Percentiles rank a stretch among this genome's conserved stretches.
These are phyloP conservation scores for Liquidambar formosana DNA, from an alignment of 164 flowering plant genomes.

Conservation along the genomic window DNA sequence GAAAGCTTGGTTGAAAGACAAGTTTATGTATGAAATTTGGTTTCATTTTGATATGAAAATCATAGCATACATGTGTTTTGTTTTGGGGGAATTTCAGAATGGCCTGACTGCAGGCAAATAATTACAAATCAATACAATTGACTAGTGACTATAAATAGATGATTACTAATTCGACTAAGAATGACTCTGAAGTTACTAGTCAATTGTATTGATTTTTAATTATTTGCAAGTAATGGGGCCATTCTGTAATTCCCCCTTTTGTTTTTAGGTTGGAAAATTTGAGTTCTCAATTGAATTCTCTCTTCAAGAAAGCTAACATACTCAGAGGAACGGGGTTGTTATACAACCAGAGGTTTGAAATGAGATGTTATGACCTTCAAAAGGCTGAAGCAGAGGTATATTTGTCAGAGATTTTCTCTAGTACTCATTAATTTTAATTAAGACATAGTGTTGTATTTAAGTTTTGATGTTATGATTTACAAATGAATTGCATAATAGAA, in stretches of 20 bases:
- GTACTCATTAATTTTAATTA: neutral
- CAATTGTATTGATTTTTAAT: too few species aligned
- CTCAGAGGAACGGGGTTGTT: slow-evolving; percentile 34
- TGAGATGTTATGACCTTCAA: slow-evolving; percentile 62
- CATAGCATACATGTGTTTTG: neutral
- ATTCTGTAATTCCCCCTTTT: too few species aligned
- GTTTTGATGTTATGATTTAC: neutral
- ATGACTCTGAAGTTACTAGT: too few species aligned
- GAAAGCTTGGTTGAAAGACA: neutral
- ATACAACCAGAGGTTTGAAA: slow-evolving; percentile 66
- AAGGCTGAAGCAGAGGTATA: slow-evolving; percentile 94
- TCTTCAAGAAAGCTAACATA: slow-evolving; percentile 33
- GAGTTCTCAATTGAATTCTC: slow-evolving; percentile 33
- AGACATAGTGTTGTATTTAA: too few species aligned
- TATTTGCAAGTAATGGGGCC: too few species aligned
- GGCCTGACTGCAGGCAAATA: too few species aligned
- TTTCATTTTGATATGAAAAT: neutral
- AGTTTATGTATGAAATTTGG: neutral
- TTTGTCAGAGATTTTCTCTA: neutral
- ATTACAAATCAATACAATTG: too few species aligned
- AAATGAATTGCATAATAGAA: neutral
- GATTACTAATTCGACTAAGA: too few species aligned
- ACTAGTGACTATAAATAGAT: too few species aligned
- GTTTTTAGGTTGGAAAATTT: slow-evolving; percentile 42
- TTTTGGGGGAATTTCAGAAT: too few species aligned